Evolutionary conservation across 495 filamentous ascomycete genomes (phyloP).

Genomic region (Xylaria longipes): DNA sequence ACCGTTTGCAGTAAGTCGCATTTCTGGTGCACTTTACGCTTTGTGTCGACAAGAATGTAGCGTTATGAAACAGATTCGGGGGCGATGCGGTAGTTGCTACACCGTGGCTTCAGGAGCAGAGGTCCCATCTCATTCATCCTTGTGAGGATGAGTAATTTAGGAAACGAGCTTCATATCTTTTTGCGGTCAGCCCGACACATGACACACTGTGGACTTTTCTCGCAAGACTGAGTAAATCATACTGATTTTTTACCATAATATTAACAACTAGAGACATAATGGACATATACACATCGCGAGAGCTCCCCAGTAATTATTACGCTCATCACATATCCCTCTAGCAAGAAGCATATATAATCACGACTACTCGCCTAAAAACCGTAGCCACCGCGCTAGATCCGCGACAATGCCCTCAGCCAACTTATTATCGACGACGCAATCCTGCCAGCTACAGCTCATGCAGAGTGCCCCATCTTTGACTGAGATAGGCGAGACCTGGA

Average conservation of each 20-base stretch:
- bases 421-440: slow-evolving; percentile 35
- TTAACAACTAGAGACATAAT: background rate
- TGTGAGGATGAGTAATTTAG: background rate
- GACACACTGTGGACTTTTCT: background rate
- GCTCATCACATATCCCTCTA: background rate
- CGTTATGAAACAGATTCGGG: background rate
- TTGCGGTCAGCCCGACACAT: background rate
- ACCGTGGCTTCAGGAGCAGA: background rate
- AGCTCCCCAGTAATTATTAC: background rate
- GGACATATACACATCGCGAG: background rate
- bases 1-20: background rate
- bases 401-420: slow-evolving; percentile 36
- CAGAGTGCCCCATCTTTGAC: slow-evolving; percentile 36
- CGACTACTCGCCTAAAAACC: slow-evolving; percentile 23
- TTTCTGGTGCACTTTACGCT: background rate
- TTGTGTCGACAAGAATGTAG: background rate
- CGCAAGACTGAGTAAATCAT: background rate
- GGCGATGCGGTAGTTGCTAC: background rate
- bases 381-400: slow-evolving; percentile 41
- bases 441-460: slow-evolving; percentile 43
- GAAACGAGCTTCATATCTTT: background rate
- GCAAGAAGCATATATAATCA: background rate
- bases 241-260: background rate
- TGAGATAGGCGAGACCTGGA: slow-evolving; percentile 40
- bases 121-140: background rate